These are phyloP conservation scores for Diaporthe citri DNA, from an alignment of 2,329 filamentous ascomycete species.

Conservation along the genomic window DNA sequence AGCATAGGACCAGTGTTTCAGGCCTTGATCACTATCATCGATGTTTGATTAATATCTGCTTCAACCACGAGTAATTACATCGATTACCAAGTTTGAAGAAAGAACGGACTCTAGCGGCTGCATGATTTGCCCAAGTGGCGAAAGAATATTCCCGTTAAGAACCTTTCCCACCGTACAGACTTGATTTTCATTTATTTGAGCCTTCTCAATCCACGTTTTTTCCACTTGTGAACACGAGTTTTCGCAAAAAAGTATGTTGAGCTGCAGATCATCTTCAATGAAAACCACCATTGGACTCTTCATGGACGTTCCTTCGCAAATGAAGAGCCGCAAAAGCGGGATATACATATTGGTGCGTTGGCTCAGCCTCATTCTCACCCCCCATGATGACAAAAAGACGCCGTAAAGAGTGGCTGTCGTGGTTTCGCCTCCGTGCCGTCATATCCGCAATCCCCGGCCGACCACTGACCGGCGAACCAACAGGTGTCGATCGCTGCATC, in stretches of 20 bases:
- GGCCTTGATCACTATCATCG: no score
- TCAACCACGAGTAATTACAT: no score
- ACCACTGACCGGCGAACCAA: neutral
- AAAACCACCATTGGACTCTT: neutral
- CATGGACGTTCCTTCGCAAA: neutral
- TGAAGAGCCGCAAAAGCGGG: neutral
- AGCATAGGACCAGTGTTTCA: no score
- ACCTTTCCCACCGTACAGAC: no score
- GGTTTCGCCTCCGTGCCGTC: slow-evolving; percentile 10
- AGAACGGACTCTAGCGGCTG: no score
- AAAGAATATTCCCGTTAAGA: no score
- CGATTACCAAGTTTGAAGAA: no score
- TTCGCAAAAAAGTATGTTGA: neutral
- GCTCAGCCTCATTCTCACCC: neutral
- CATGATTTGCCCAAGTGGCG: no score
- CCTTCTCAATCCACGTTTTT: neutral
- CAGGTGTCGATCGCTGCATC: slow-evolving; percentile 1
- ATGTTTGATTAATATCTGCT: no score
- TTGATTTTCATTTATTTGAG: neutral
- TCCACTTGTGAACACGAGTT: neutral
- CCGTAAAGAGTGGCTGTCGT: neutral
- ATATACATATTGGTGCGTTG: neutral
- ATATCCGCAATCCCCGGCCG: slow-evolving; percentile 15
- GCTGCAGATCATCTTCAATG: neutral
- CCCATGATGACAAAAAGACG: neutral